These are phyloP conservation scores for Crithidia expoeki DNA, from an alignment of 208 protist genomes.

Conservation along the genomic window DNA sequence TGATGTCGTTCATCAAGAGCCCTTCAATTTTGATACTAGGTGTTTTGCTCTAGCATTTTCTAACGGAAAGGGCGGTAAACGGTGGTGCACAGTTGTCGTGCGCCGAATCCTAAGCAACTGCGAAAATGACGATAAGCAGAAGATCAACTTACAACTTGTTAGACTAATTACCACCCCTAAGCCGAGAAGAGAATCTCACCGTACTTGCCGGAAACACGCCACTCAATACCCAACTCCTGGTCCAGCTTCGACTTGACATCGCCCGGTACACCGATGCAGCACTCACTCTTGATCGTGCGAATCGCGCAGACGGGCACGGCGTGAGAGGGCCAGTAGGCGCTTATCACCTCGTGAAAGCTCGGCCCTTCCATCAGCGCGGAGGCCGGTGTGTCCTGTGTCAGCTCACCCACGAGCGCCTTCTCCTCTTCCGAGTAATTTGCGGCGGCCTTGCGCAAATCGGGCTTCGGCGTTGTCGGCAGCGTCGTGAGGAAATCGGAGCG, in stretches of 20 bases:
- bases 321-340: slow-evolving; percentile 74
- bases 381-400: slow-evolving; percentile 60
- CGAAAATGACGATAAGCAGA: not conserved
- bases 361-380: slow-evolving; percentile 36
- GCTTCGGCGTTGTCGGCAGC: slow-evolving; percentile 22
- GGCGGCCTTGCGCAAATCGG: slow-evolving; percentile 18
- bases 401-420: slow-evolving; percentile 39
- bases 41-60: too few relatives aligned
- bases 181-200: slow-evolving; percentile 78
- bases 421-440: slow-evolving; percentile 21
- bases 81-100: too few relatives aligned
- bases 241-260: slow-evolving; percentile 61
- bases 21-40: too few relatives aligned
- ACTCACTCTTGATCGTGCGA: slow-evolving; percentile 92
- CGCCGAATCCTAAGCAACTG: not conserved
- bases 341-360: slow-evolving; percentile 61
- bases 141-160: slow-evolving; percentile 1
- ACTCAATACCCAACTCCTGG: slow-evolving; percentile 36
- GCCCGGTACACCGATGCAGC: slow-evolving; percentile 68
- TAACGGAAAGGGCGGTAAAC: too few relatives aligned
- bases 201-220: slow-evolving; percentile 82
- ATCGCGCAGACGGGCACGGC: slow-evolving; percentile 73
- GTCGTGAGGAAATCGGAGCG: slow-evolving; percentile 58
- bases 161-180: not conserved
- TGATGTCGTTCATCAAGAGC: too few relatives aligned